These are phyloP conservation scores for Gossypium bickii DNA, from an alignment of 345 rosid genomes.

Conservation along the genomic window DNA sequence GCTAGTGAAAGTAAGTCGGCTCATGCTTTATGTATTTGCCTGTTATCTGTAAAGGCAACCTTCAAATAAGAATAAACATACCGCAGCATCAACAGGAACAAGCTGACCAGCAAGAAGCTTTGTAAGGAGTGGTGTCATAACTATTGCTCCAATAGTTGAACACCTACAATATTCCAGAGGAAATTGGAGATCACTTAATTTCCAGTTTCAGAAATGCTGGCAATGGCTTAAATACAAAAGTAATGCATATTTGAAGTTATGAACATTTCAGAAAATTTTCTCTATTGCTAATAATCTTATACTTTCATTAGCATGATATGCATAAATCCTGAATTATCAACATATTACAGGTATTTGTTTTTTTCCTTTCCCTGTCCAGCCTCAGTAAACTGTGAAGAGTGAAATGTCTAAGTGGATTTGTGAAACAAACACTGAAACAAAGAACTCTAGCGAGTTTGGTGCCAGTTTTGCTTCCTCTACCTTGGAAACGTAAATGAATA, in stretches of 20 bases:
- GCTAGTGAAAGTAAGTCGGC: not conserved
- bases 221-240: not conserved
- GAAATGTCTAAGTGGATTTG: not conserved
- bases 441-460: not conserved
- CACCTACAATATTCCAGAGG: slow-evolving; percentile 44
- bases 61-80: slow-evolving; percentile 32
- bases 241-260: not conserved
- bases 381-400: not conserved
- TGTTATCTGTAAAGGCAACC: not conserved
- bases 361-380: not conserved
- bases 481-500: not conserved
- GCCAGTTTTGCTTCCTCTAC: not conserved
- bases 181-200: slow-evolving; percentile 15
- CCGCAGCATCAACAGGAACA: slow-evolving; percentile 96
- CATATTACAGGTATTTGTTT: not conserved
- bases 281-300: not conserved
- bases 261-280: not conserved
- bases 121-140: slow-evolving; percentile 97
- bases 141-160: slow-evolving; percentile 93
- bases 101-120: slow-evolving; percentile 99
- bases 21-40: not conserved
- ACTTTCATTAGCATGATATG: not conserved
- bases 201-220: not conserved
- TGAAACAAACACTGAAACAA: not conserved
- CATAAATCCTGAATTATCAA: not conserved